Base-by-base conservation (phyloP, 345 rosid species). In the Brassica juncea region DNA sequence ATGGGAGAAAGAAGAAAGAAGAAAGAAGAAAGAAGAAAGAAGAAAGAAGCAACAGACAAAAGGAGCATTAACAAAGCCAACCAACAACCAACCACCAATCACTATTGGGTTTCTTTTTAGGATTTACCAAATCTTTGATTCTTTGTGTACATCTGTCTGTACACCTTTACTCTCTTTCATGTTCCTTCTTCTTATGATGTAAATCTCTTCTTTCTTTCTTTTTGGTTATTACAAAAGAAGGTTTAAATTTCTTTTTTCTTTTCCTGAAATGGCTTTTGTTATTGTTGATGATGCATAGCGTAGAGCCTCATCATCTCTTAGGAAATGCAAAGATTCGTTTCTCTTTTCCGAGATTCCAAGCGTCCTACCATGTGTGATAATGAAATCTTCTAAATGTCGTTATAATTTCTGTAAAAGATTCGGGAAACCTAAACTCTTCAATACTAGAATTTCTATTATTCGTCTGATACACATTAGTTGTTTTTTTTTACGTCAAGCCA, bases 91-190 rank as follows among this genome's bases (percentile, higher is more conserved):
- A 42, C 74, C 61, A 28, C 75, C 63, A 69, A 28, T 49, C 82
- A 74, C 49, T 63, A 60, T 68, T 68, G 78, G 82, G 63, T 69
- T 54, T 47, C 39, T 80, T 60, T 80, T 44, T 79, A 80, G 79
- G 76, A 74, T 64, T 80, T 75, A 74, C 67, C 71, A 80, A 80
- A 80, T 80, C 79, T 80, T 80, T 80, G 71, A 80, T 80, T 80
- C 83, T 80, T 80, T 80, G 83, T 74, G 79, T 39, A 80, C 71
- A 25, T 28, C 73, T 72, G 23, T 54, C 23, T 6, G 39, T 72
- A 8, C 16, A 66, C 72, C 68, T 47, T 23, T 35, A 9, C 35
- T 25, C 66, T 58, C 71, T 72, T 61, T 58, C 15, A 14, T 76
- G 57, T 34, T 47, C 70, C 12, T 54, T 71, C 37, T 68, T 59